Evolutionary conservation across 129 eudicot species (phyloP).

Genomic region (Flaveria sonorensis): DNA sequence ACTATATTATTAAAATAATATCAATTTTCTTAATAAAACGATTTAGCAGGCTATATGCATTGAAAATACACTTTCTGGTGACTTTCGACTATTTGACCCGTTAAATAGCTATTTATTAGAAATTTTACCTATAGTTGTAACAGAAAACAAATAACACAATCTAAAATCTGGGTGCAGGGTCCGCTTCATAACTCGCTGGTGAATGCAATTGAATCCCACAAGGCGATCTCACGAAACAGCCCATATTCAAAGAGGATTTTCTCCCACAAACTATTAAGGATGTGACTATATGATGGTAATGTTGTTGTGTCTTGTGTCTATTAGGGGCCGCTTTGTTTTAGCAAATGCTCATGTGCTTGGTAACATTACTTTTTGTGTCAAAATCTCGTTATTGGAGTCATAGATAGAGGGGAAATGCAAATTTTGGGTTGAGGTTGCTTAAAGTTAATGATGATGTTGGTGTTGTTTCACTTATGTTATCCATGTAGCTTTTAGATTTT

Average conservation of each 20-base stretch:
- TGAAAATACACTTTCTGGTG: not conserved
- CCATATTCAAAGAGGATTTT: slow-evolving; percentile 86
- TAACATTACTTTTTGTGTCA: not conserved
- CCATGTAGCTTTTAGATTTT: slow-evolving; percentile 23
- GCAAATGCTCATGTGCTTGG: slow-evolving; percentile 21
- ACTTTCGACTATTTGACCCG: not conserved
- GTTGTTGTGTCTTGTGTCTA: slow-evolving; percentile 43
- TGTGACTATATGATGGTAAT: slow-evolving; percentile 53
- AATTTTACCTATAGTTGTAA: too few species aligned
- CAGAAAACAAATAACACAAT: not conserved
- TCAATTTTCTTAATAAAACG: not conserved
- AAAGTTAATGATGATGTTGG: slow-evolving; percentile 28
- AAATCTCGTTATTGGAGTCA: slow-evolving; percentile 20
- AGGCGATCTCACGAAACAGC: slow-evolving; percentile 63
- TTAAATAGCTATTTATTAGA: not conserved
- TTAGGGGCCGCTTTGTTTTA: not conserved
- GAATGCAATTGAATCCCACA: slow-evolving; percentile 65
- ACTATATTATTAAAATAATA: not conserved
- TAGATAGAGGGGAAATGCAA: slow-evolving; percentile 39
- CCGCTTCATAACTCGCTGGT: slow-evolving; percentile 57
- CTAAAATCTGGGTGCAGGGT: slow-evolving; percentile 50
- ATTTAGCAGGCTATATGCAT: not conserved
- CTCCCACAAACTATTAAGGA: slow-evolving; percentile 68
- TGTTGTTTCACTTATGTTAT: slow-evolving; percentile 21
- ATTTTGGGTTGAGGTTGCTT: slow-evolving; percentile 36